phyloP scores from a whole-genome alignment of 2,329 filamentous ascomycete genomes.

The Clarireedia hainanense region DNA sequence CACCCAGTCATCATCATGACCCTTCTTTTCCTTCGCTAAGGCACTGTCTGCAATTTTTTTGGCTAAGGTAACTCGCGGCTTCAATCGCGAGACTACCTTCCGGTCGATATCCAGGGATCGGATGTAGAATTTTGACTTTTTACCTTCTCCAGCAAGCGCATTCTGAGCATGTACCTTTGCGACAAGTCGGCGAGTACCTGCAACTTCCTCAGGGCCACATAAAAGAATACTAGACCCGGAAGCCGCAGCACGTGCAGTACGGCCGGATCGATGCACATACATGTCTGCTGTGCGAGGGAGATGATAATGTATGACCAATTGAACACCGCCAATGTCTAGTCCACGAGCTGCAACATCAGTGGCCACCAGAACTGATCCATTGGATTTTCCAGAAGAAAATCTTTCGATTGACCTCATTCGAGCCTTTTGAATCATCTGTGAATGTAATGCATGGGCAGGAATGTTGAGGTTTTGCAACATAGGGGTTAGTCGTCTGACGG shows the following conservation, averaged over 20 bases:
- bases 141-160: slow-evolving; percentile 32
- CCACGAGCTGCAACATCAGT: slow-evolving; percentile 92
- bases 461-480: slow-evolving; percentile 77
- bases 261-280: slow-evolving; percentile 92
- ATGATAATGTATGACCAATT: slow-evolving; percentile 91
- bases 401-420: slow-evolving; percentile 87
- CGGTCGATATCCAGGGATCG: slow-evolving; percentile 78
- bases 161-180: slow-evolving; percentile 73
- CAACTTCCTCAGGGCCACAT: slow-evolving; percentile 85
- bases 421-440: slow-evolving; percentile 92
- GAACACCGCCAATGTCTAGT: slow-evolving; percentile 84
- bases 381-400: slow-evolving; percentile 59
- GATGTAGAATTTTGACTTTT: slow-evolving; percentile 58
- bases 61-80: slow-evolving; percentile 69
- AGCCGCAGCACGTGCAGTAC: slow-evolving; percentile 77
- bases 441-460: slow-evolving; percentile 73
- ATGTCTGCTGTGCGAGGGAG: slow-evolving; percentile 84
- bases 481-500: slow-evolving; percentile 77
- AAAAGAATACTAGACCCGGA: slow-evolving; percentile 78
- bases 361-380: slow-evolving; percentile 66
- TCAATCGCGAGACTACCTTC: slow-evolving; percentile 66
- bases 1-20: slow-evolving; percentile 78
- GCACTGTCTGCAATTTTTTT: slow-evolving; percentile 78
- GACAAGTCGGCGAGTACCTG: slow-evolving; percentile 73
- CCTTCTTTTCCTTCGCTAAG: slow-evolving; percentile 80